Conservation (phyloP, 805 yeast genomes). For the Nakazawaea pomicola region DNA sequence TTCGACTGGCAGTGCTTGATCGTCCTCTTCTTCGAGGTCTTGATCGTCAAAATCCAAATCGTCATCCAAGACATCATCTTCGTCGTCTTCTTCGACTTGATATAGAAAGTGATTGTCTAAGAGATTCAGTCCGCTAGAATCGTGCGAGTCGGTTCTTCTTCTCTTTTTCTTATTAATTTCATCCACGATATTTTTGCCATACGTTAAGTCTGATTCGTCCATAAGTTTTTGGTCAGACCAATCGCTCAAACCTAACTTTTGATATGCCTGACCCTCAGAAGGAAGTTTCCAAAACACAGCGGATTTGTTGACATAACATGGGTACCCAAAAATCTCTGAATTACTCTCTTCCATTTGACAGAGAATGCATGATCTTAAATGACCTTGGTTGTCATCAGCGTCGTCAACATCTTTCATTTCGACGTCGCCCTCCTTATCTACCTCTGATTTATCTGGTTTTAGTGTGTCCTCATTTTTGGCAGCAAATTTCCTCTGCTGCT, state of each 20-base stretch:
- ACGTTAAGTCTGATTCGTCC: slow-evolving; percentile 2
- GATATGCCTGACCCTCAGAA: slow-evolving; percentile 14
- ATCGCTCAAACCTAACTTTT: slow-evolving; percentile 24
- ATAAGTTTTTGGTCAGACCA: slow-evolving; percentile 15
- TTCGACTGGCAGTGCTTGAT: slow-evolving; percentile 5
- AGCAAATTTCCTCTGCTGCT: slow-evolving; percentile 41
- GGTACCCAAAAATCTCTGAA: slow-evolving; percentile 52
- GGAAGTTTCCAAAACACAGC: slow-evolving; percentile 48
- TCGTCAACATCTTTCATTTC: slow-evolving; percentile 17
- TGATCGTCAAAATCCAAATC: slow-evolving; percentile 17
- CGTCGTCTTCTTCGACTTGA: slow-evolving; percentile 4
- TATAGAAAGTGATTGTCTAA: slow-evolving; percentile 4
- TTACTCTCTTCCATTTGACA: slow-evolving; percentile 50
- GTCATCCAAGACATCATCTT: slow-evolving; percentile 24
- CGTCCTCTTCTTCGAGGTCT: neutral
- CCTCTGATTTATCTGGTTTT: slow-evolving; percentile 9
- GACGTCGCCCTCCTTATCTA: slow-evolving; percentile 18
- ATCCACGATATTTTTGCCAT: slow-evolving; percentile 4
- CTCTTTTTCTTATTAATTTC: slow-evolving; percentile 9
- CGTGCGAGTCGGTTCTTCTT: slow-evolving; percentile 7
- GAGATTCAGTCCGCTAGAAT: slow-evolving; percentile 9
- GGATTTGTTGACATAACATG: slow-evolving; percentile 42
- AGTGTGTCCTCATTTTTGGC: slow-evolving; percentile 30
- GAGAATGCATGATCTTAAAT: slow-evolving; percentile 44
- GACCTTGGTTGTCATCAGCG: slow-evolving; percentile 20